Base-by-base conservation (phyloP, 2,329 filamentous ascomycete species). In the Alternaria infectoria region DNA sequence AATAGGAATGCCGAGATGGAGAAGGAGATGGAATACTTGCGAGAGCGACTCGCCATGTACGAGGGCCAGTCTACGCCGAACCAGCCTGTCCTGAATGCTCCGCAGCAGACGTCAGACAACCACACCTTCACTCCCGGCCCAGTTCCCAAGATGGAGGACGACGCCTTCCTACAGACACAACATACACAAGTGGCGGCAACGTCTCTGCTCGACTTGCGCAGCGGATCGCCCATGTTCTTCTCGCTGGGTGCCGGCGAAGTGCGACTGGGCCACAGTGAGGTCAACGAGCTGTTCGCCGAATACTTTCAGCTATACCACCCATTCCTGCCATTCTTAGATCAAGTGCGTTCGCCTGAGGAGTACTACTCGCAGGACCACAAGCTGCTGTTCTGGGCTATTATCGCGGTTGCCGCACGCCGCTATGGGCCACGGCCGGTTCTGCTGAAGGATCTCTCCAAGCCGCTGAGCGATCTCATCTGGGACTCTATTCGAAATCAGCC, bases 1-100 rank as follows among this genome's bases (percentile, higher is more conserved):
- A 91, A 89, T 68, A 91, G 92, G 78, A 91, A 95, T 80, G 91
- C 91, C 73, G 92, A 94, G 81, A 94, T 94, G 91, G 91, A 93
- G 77, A 91, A 89, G 81, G 91, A 94, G 79, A 92, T 94, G 74
- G 90, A 92, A 61, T 69, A 78, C 46, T 74, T 82, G 68, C 79
- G 87, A 84, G 76, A 76, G 69, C 87, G 89, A 55, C 86, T 88
- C 49, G 87, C 85, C 71, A 84, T 91, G 65, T 82, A 87, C 60
- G 84, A 85, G 67, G 89, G 90, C 62, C 85, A 87, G 71, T 74
- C 84, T 19, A 62, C 65, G 23, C 51, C 69, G 43, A 57, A 68
- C 59, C 72, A 73, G 61, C 73, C 74, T 19, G 69, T 68, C 28
- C 55, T 78, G 62, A 73, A 70, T 45, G 62, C 76, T 3, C 75